Conservation (phyloP, 2,329 filamentous ascomycete species). For the Penicillium sp. region DNA sequence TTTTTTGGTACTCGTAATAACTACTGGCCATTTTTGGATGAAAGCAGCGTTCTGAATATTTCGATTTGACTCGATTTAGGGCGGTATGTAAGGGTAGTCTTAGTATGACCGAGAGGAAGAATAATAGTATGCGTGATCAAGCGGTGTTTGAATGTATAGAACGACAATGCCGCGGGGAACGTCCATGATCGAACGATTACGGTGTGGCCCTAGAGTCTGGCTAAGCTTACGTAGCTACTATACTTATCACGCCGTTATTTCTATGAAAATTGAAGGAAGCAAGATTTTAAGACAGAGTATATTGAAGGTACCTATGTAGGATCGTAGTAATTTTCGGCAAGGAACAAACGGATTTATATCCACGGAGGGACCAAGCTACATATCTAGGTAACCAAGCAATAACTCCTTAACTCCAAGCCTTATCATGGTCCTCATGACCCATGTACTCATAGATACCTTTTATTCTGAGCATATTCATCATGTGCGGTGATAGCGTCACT, state of each 20-base stretch:
- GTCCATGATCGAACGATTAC: background rate
- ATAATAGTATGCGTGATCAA: background rate
- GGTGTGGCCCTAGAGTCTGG: too few relatives aligned
- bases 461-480: background rate
- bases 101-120: background rate
- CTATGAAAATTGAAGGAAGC: background rate
- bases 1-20: too few relatives aligned
- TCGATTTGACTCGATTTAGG: background rate
- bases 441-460: background rate
- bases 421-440: background rate
- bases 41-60: background rate
- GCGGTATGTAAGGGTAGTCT: background rate
- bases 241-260: background rate
- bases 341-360: too few relatives aligned
- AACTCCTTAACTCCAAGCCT: background rate
- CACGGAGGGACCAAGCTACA: too few relatives aligned
- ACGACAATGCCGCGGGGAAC: too few relatives aligned
- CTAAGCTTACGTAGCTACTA: background rate
- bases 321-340: background rate
- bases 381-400: background rate
- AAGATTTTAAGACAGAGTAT: background rate
- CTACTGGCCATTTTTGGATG: background rate
- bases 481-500: background rate
- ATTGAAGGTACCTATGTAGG: background rate
- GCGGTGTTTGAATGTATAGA: too few relatives aligned